Conservation (phyloP, 2,329 filamentous ascomycete species). For the Talaromyces amestolkiae region DNA sequence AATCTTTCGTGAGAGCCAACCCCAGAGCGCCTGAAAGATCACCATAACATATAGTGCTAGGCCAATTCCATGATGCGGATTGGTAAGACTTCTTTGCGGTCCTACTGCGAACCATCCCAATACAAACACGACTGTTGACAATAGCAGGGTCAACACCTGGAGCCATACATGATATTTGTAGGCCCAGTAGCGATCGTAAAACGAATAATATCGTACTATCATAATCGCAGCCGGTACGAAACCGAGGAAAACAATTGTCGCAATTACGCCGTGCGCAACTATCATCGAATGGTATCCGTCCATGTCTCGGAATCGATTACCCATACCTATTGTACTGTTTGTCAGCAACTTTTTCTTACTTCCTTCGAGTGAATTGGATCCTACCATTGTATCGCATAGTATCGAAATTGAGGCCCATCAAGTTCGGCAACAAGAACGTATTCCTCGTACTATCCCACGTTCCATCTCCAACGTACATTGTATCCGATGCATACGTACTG, state of each 20-base stretch:
- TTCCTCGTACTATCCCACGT: constrained; percentile 64
- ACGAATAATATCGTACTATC: constrained; percentile 59
- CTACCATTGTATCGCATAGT: constrained; percentile 67
- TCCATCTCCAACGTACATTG: constrained; percentile 63
- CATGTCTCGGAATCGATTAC: constrained; percentile 62
- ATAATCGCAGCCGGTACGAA: constrained; percentile 61
- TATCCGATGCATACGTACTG: constrained; percentile 60
- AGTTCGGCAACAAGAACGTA: constrained; percentile 62
- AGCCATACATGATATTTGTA: constrained; percentile 63
- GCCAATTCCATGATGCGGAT: constrained; percentile 66
- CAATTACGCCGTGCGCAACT: constrained; percentile 59
- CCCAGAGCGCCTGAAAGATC: constrained; percentile 58
- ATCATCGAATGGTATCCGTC: constrained; percentile 59
- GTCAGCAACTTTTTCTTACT: too few species aligned
- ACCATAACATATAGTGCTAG: constrained; percentile 62
- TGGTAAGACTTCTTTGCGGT: constrained; percentile 58
- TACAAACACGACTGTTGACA: constrained; percentile 61
- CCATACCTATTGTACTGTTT: constrained; percentile 54
- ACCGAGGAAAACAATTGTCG: constrained; percentile 59
- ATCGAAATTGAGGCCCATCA: constrained; percentile 63
- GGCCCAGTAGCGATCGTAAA: constrained; percentile 53
- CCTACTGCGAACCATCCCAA: constrained; percentile 65
- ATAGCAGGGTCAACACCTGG: constrained; percentile 59
- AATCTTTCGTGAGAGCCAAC: constrained; percentile 55
- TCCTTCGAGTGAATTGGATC: constrained; percentile 13